Conservation (phyloP, 768 basidiomycete genomes). For the Pluteus cervinus region DNA sequence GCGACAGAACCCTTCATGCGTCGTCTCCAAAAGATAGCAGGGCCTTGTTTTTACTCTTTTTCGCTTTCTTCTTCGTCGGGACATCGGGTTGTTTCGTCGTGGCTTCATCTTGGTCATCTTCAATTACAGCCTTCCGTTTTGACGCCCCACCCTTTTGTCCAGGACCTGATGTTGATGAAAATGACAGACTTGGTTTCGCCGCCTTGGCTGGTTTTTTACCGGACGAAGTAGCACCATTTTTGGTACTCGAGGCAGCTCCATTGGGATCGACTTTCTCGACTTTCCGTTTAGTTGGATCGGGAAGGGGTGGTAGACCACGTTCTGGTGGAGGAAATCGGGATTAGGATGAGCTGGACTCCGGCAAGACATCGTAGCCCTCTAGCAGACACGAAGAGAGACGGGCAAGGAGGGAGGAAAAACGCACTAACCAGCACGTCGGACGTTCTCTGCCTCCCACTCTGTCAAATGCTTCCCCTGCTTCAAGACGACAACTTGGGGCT, state of each 20-base stretch:
- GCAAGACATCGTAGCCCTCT: slow-evolving; percentile 1
- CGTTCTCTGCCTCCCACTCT: slow-evolving; percentile 71
- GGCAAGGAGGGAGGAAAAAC: neutral
- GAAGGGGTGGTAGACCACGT: slow-evolving; percentile 53
- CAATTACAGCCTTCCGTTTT: slow-evolving; percentile 35
- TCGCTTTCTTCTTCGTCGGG: slow-evolving; percentile 14
- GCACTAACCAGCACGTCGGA: slow-evolving; percentile 60
- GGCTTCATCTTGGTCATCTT: slow-evolving; percentile 11
- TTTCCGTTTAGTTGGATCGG: slow-evolving; percentile 21
- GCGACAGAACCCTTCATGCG: slow-evolving; percentile 32
- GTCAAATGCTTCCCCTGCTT: slow-evolving; percentile 85
- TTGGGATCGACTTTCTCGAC: slow-evolving; percentile 12
- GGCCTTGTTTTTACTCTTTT: slow-evolving; percentile 25
- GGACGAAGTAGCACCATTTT: slow-evolving; percentile 10
- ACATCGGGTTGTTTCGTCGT: slow-evolving; percentile 10
- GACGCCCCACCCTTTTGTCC: slow-evolving; percentile 19
- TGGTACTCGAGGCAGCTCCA: slow-evolving; percentile 16
- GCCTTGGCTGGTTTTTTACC: slow-evolving; percentile 8
- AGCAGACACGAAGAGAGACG: slow-evolving; percentile 6
- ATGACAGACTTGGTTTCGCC: slow-evolving; percentile 26
- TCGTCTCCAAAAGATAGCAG: slow-evolving; percentile 58
- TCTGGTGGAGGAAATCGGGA: slow-evolving; percentile 30
- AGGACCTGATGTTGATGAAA: slow-evolving; percentile 35
- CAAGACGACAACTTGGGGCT: slow-evolving; percentile 84
- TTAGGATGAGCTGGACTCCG: slow-evolving; percentile 1